phyloP scores from a whole-genome alignment of 1,284 basidiomycete genomes.

The Cutaneotrichosporon sp. region DNA sequence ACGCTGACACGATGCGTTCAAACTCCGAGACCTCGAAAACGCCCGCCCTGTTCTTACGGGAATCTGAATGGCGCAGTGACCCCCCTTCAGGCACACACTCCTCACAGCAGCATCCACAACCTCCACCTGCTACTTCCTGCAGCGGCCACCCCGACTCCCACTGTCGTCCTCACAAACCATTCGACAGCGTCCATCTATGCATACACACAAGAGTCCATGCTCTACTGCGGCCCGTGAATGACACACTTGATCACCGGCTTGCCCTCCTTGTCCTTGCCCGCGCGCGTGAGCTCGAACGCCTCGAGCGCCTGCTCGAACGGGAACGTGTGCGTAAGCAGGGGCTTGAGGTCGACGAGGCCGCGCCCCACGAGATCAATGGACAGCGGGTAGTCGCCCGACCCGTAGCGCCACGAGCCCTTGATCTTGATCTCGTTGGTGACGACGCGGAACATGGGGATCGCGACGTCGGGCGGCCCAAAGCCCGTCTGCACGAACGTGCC shows the following conservation, averaged over 20 bases:
- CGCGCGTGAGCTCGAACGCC: slow-evolving; percentile 61
- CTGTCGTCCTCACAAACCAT: no score
- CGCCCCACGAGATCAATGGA: slow-evolving; percentile 60
- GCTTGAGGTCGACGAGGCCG: slow-evolving; percentile 59
- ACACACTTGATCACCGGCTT: slow-evolving; percentile 55
- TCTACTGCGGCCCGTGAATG: slow-evolving; percentile 49
- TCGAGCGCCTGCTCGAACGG: slow-evolving; percentile 58
- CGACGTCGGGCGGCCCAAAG: slow-evolving; percentile 47
- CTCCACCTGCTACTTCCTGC: neutral
- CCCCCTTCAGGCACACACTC: neutral
- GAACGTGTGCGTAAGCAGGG: slow-evolving; percentile 63
- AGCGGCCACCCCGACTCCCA: no score
- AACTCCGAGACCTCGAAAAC: neutral
- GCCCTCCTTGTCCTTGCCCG: slow-evolving; percentile 70
- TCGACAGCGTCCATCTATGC: no score
- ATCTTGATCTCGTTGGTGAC: slow-evolving; percentile 51
- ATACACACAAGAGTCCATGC: neutral
- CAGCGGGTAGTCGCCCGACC: slow-evolving; percentile 51
- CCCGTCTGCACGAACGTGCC: slow-evolving; percentile 52
- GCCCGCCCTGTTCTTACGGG: neutral
- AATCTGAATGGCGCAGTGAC: neutral
- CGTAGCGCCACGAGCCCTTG: slow-evolving; percentile 52
- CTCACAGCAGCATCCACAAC: neutral
- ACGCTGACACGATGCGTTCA: neutral
- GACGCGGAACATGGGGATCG: slow-evolving; percentile 50